A percentile compares a stretch with the other conserved stretches of the same genome.
These are phyloP conservation scores for Pugionium cornutum DNA, from an alignment of 345 rosid genomes.

Conservation along the genomic window DNA sequence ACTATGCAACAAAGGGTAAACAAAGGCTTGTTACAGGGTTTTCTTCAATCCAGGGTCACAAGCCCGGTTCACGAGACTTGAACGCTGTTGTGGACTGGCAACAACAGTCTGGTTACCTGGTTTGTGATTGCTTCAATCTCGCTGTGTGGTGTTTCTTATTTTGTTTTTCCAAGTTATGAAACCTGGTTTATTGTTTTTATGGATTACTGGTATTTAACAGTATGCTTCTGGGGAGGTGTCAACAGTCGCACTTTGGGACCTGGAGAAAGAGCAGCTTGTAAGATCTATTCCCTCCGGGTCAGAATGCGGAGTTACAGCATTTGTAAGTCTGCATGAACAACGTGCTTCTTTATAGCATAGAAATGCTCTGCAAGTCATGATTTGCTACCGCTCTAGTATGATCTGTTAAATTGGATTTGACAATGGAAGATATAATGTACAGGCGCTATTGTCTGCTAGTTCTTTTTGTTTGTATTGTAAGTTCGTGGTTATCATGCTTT, in stretches of 20 bases:
- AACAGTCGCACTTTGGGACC: slow-evolving; percentile 83
- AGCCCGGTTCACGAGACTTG: slow-evolving; percentile 72
- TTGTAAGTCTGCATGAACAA: slow-evolving; percentile 58
- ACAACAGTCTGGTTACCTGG: slow-evolving; percentile 97
- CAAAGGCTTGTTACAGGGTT: slow-evolving; percentile 95
- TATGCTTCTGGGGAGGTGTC: slow-evolving; percentile 91
- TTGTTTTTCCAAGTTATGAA: background rate
- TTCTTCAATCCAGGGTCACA: slow-evolving; percentile 93
- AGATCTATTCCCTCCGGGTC: slow-evolving; percentile 68
- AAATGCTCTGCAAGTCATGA: background rate
- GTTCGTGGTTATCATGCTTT: too few species aligned
- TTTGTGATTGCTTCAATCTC: slow-evolving; percentile 39
- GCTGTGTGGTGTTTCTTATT: background rate
- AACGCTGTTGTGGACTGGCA: slow-evolving; percentile 99
- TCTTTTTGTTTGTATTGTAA: background rate
- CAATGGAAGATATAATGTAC: background rate
- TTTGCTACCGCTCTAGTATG: slow-evolving; percentile 9
- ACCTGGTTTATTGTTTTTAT: slow-evolving; percentile 11
- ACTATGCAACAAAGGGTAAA: slow-evolving; percentile 67
- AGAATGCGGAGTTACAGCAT: slow-evolving; percentile 75
- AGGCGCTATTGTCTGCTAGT: slow-evolving; percentile 1
- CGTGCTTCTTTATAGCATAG: too few species aligned
- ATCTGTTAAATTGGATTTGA: slow-evolving; percentile 2
- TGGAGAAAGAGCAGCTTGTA: slow-evolving; percentile 85
- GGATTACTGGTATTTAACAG: slow-evolving; percentile 45